Evolutionary conservation across 495 filamentous ascomycete species (phyloP), one percentile per base, ranked within the genome.

Genomic region (Saxispiralis lemnorum): DNA sequence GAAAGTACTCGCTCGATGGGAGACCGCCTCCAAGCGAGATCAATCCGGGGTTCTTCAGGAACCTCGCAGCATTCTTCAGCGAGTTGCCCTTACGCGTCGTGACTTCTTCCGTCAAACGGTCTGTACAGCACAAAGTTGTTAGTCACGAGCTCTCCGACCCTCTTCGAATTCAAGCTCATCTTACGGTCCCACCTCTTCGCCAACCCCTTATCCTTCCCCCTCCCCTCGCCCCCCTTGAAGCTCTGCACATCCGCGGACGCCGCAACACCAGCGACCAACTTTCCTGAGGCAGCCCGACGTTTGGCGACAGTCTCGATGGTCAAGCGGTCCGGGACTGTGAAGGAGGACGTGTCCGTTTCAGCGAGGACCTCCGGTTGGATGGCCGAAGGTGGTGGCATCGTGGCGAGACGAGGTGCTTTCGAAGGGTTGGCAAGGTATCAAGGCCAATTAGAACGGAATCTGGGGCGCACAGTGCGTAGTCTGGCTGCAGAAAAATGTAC

Each of bases 21-120:
- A 97, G 68, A 2, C 89, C 89, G 48, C 92, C 92, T 44, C 89
- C 89, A 11, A 97, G 75, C 5, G 83, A 89, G 58, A 97, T 88
- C 40, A 81, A 49, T 5, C 72, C 74, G 19, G 81, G 80, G 32
- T 64, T 78, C 47, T 77, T 78, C 36, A 97, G 66, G 53, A 68
- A 78, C 49, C 69, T 66, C 16, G 88, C 86, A 28, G 85, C 84
- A 40, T 62, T 66, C 59, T 96, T 97, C 51, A 96, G 63, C 11
- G 51, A 57, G 41, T 44, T 54, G 31, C 57, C 56, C 47, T 53
- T 49, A 6, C 58, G 49, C 19, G 46, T 43, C 48, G 52, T 38
- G 46, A 58, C 53, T 54, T 88, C 81, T 11, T 59, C 39, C 40
- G 56, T 78, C 34, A 84, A 57, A 41, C 65, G 65, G 58, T 75